Base-by-base conservation (phyloP, 148 eudicot genomes). In the Suaeda aralocaspica region DNA sequence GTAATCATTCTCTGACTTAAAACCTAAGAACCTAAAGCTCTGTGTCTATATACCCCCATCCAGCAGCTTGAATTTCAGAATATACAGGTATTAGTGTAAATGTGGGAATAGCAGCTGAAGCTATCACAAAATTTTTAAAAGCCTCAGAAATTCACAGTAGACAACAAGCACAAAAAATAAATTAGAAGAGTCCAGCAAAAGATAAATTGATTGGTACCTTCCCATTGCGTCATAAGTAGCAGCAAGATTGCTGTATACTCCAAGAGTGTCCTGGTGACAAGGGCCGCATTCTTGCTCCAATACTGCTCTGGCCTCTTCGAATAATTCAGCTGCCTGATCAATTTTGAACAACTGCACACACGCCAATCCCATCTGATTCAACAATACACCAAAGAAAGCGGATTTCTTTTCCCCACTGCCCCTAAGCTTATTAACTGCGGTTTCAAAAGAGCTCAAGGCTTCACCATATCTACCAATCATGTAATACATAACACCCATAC, bases 161-260 rank as follows among this genome's bases (percentile, higher is more conserved):
- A 45, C 11, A 39, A 36, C 26, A 70, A 64, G 70, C 39, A 64
- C 28, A 46, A 11, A 65, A 9, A n/a, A 19, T 29, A 59, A 44
- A 52, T 2, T 66, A 51, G 25, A 42, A 30, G 52, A 59, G 60
- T 49, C n/a, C 21, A 36, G 28, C 10, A 25, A 52, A 28, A 52
- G 48, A 49, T 21, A 26, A 42, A 58, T 28, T 15, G 8, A 36
- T 3, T 49, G 42, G 74, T 84, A 94, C 99, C 99, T 91, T 80
- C 99, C 99, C 96, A 89, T 73, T 61, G 99, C 97, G 81, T 91
- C 99, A 77, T 94, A 94, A 62, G 99, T 91, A 25, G 96, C 99
- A 45, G 99, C 99, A 73, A 94, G 97, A 78, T 94, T 94, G 81
- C 97, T 89, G 64, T 94, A 94, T n/a, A 94, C 97, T 57, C 99